These are phyloP conservation scores for Ramalina intermedia DNA, from an alignment of 495 filamentous ascomycete genomes.

Conservation along the genomic window DNA sequence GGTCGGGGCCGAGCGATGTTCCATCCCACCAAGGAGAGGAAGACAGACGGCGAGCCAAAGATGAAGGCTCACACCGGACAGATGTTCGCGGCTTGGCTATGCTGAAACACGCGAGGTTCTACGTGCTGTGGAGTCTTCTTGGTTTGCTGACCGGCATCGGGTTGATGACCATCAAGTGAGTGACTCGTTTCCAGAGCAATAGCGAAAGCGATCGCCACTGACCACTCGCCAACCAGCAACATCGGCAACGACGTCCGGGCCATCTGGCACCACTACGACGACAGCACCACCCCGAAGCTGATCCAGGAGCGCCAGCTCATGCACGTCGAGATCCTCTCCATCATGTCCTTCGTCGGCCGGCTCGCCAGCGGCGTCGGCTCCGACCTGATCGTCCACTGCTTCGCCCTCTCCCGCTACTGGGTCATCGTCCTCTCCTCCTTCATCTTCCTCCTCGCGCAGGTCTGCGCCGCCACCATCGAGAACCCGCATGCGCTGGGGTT, in stretches of 20 bases:
- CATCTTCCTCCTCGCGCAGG: slow-evolving; percentile 69
- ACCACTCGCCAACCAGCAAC: slow-evolving; percentile 49
- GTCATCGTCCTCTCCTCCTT: slow-evolving; percentile 62
- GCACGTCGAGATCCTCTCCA: slow-evolving; percentile 85
- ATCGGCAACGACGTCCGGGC: slow-evolving; percentile 82
- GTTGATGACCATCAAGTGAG: slow-evolving; percentile 95
- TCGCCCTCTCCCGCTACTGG: slow-evolving; percentile 75
- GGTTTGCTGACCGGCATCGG: slow-evolving; percentile 83
- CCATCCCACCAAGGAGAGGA: slow-evolving; percentile 8
- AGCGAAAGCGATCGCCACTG: background rate
- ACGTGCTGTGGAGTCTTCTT: slow-evolving; percentile 75
- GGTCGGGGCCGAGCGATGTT: slow-evolving; percentile 27
- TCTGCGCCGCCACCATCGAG: slow-evolving; percentile 61
- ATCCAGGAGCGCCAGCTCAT: slow-evolving; percentile 73
- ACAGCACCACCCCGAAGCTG: slow-evolving; percentile 54
- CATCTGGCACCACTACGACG: slow-evolving; percentile 73
- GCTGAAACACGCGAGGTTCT: slow-evolving; percentile 68
- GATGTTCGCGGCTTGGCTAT: slow-evolving; percentile 82
- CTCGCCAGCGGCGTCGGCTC: slow-evolving; percentile 75
- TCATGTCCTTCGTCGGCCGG: slow-evolving; percentile 71
- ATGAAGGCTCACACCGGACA: slow-evolving; percentile 47
- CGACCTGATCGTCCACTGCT: slow-evolving; percentile 69
- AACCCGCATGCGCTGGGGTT: slow-evolving; percentile 66
- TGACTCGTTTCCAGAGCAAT: slow-evolving; percentile 21
- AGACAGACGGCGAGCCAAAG: slow-evolving; percentile 4